Base-by-base conservation (phyloP, 179 eudicot species). In the Corrigiola litoralis region DNA sequence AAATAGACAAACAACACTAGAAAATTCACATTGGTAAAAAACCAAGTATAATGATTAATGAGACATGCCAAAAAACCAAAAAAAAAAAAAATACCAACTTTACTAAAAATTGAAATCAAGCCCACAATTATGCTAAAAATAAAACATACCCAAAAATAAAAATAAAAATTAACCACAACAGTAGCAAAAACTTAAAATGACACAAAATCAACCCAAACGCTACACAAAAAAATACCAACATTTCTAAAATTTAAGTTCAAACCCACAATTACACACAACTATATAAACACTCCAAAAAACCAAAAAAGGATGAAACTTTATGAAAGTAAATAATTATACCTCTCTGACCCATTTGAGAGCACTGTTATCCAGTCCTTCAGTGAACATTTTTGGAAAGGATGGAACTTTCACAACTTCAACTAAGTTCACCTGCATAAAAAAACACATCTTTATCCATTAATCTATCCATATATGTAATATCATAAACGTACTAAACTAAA, bases 291-390 rank as follows among this genome's bases (percentile, higher is more conserved):
- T 17, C 33, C 2, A 5, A 38, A 38, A 38, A 38, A 2, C 13
- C 17, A 58, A 28, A 24, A 54, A 60, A 42, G 16, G 9, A 25
- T 14, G 36, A 16, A 41, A 53, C n/a, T n/a, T n/a, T n/a, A 38
- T 28, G 9, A 37, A 13, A 45, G 21, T 4, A 6, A 12, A 56
- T 1, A 42, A 42, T 17, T 54, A 20, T 56, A 89, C 94, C 94
- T 87, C 85, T 47, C 58, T 68, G 40, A 87, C 94, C 96, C 96
- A 89, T 73, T 72, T 75, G 40, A 87, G 87, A 63, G 94, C 87
- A 74, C 69, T 85, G 62, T 67, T 82, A 69, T 89, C 96, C 7
- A 87, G 82, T 5, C 96, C 96, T 65, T 89, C 79, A 20, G 94
- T 87, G 72, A 89, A 89, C 96, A 89, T 89, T 25, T 45, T 62